phyloP scores from a whole-genome alignment of 1,284 basidiomycete species.

The Malassezia vespertilionis region DNA sequence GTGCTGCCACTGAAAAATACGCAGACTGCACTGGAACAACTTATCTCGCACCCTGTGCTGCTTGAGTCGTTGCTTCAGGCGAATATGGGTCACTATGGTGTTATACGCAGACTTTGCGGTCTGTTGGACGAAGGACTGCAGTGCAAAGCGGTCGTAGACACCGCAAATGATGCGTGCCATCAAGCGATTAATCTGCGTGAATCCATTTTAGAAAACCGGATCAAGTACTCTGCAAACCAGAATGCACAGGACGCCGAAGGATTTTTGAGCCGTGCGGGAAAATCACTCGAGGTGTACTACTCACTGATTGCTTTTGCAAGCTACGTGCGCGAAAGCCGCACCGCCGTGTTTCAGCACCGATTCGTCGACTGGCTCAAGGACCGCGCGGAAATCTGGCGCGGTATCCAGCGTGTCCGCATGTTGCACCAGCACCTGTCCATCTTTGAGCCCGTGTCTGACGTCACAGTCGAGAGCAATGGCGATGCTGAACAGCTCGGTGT shows the following conservation, averaged over 20 bases:
- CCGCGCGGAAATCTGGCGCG: conserved; percentile 81
- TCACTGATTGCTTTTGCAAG: conserved; percentile 89
- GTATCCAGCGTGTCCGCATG: conserved; percentile 20
- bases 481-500: conserved; percentile 24
- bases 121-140: conserved; percentile 41
- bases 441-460: conserved; percentile 45
- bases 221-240: conserved; percentile 33
- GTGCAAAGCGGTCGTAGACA: conserved; percentile 39
- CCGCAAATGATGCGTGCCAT: conserved; percentile 41
- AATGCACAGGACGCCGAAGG: conserved; percentile 24
- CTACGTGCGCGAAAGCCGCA: conserved; percentile 65
- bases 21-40: conserved; percentile 30
- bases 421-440: conserved; percentile 39
- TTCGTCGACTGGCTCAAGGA: conserved; percentile 78
- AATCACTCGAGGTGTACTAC: conserved; percentile 58
- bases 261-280: conserved; percentile 36
- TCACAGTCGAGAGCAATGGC: conserved; percentile 29
- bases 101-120: conserved; percentile 39
- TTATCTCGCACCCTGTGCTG: conserved; percentile 35
- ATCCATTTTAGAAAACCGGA: conserved; percentile 33
- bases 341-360: conserved; percentile 58
- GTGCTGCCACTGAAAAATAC: conserved; percentile 51
- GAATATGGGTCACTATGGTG: conserved; percentile 39
- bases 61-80: conserved; percentile 38
- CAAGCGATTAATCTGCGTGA: conserved; percentile 43